These are phyloP conservation scores for Chamaecrista fasciculata DNA, from an alignment of 306 rosid species.

Conservation along the genomic window DNA sequence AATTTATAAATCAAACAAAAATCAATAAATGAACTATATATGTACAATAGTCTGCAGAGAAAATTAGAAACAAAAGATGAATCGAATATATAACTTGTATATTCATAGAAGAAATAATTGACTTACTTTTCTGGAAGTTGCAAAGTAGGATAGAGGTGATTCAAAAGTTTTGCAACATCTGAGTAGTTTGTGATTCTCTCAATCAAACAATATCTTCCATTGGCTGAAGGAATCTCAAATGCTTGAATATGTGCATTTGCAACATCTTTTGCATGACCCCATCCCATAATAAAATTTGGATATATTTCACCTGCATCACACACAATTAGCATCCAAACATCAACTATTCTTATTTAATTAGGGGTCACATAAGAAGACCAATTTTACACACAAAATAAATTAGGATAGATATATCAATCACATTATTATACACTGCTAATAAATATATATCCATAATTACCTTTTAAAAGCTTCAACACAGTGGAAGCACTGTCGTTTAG, in stretches of 20 bases:
- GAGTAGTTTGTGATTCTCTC: not conserved
- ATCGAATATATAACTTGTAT: not conserved
- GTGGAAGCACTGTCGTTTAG: constrained; percentile 61
- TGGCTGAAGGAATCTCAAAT: constrained; percentile 6
- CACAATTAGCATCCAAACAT: not conserved
- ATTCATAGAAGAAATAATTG: too few relatives aligned
- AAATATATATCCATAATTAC: too few relatives aligned
- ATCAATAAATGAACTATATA: not conserved
- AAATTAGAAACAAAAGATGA: not conserved
- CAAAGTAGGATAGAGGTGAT: constrained; percentile 50
- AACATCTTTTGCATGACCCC: not conserved
- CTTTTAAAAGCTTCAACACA: constrained; percentile 51
- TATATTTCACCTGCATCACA: constrained; percentile 56
- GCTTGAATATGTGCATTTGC: constrained; percentile 1
- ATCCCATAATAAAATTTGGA: constrained; percentile 33
- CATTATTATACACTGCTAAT: too few relatives aligned
- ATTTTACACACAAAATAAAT: too few relatives aligned
- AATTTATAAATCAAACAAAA: not conserved
- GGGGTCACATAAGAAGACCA: not conserved
- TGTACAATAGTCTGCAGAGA: not conserved
- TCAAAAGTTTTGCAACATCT: not conserved
- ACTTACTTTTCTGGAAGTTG: constrained; percentile 61
- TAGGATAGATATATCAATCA: too few relatives aligned
- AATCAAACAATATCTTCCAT: too few relatives aligned
- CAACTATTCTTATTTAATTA: not conserved